Evolutionary conservation across 352 stramenopile species (phyloP).

Genomic region (Blastocystis sp.): DNA sequence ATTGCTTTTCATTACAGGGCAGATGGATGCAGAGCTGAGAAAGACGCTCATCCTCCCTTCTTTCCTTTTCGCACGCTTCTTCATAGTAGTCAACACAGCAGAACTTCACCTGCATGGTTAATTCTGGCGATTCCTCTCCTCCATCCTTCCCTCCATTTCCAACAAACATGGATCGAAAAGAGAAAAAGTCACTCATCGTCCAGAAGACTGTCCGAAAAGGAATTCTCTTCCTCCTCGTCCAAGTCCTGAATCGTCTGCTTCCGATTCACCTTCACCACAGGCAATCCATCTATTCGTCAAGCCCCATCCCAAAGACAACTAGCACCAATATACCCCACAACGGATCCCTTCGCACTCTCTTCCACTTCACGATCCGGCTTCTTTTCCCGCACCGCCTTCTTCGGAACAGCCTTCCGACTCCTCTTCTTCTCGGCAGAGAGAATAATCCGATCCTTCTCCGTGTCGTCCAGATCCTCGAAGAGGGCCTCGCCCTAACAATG

Average conservation of each 20-base stretch:
- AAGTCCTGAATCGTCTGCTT: slow-evolving; percentile 26
- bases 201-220: slow-evolving; percentile 21
- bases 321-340: slow-evolving; percentile 53
- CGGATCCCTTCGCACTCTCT: slow-evolving; percentile 2
- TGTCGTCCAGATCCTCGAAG: slow-evolving; percentile 54
- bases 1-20: not conserved
- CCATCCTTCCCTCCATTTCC: slow-evolving; percentile 50
- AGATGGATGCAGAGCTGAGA: not conserved
- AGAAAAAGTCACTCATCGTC: slow-evolving; percentile 35
- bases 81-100: slow-evolving; percentile 13
- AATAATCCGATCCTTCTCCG: slow-evolving; percentile 56
- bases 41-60: slow-evolving; percentile 21
- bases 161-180: slow-evolving; percentile 65
- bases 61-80: slow-evolving; percentile 27
- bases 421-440: slow-evolving; percentile 39
- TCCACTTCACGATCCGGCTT: slow-evolving; percentile 21
- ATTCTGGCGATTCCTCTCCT: not conserved
- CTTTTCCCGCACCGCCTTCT: not conserved
- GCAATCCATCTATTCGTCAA: slow-evolving; percentile 7
- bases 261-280: slow-evolving; percentile 10
- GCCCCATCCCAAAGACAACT: not conserved
- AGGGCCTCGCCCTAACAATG: not conserved
- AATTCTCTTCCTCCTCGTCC: slow-evolving; percentile 6
- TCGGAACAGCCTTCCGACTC: not conserved
- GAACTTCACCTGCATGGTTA: slow-evolving; percentile 35